A percentile compares a stretch with the other conserved stretches of the same genome.
These are phyloP conservation scores for Russula lepida DNA, from an alignment of 768 basidiomycete species.

Conservation along the genomic window DNA sequence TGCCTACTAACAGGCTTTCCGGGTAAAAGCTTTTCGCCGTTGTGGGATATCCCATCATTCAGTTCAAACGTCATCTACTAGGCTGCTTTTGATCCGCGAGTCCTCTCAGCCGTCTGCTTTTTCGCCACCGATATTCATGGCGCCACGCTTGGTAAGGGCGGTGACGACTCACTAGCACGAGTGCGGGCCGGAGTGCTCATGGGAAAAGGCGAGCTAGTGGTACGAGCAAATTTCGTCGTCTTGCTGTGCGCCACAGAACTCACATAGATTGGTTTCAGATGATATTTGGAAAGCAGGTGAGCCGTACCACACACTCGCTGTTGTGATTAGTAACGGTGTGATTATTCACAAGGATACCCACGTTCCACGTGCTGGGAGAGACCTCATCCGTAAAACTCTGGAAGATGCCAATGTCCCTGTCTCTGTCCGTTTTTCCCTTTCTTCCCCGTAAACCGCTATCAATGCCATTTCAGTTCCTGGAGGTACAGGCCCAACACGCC, in stretches of 20 bases:
- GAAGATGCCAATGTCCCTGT: slow-evolving; percentile 69
- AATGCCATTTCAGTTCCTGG: slow-evolving; percentile 56
- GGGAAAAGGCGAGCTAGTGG: slow-evolving; percentile 77
- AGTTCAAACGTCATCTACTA: slow-evolving; percentile 25
- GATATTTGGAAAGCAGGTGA: slow-evolving; percentile 92
- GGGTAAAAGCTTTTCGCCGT: slow-evolving; percentile 29
- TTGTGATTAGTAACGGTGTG: neutral
- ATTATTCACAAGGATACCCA: slow-evolving; percentile 65
- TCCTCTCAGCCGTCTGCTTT: slow-evolving; percentile 83
- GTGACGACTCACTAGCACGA: slow-evolving; percentile 68
- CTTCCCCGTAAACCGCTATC: neutral
- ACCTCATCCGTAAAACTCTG: slow-evolving; percentile 71
- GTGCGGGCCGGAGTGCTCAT: slow-evolving; percentile 69
- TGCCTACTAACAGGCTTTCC: slow-evolving; percentile 35
- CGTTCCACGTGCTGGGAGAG: slow-evolving; percentile 79
- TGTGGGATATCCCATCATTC: neutral
- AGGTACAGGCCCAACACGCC: slow-evolving; percentile 96
- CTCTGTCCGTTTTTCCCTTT: slow-evolving; percentile 45
- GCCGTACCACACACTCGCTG: neutral
- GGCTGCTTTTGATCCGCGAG: slow-evolving; percentile 83
- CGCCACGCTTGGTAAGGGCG: slow-evolving; percentile 70
- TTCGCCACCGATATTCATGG: slow-evolving; percentile 93
- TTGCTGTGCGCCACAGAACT: neutral
- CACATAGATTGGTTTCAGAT: slow-evolving; percentile 40
- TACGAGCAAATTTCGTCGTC: slow-evolving; percentile 30